Conservation (phyloP, 2,329 filamentous ascomycete genomes). For the Apiospora marii region DNA sequence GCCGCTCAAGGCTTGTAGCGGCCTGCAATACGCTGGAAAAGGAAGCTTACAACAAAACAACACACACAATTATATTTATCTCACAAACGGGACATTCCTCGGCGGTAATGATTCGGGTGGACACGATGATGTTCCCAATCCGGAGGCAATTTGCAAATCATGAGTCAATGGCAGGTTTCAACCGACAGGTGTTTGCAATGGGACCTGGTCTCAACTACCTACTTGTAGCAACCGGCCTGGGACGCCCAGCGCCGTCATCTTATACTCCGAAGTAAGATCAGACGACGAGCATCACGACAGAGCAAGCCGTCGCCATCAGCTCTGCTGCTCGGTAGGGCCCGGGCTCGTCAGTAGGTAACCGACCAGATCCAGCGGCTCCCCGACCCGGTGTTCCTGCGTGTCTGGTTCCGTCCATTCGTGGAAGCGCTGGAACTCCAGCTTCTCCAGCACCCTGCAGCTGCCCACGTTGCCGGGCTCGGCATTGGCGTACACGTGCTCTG, state of each 20-base stretch:
- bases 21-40: not conserved
- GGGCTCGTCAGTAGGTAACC: not conserved
- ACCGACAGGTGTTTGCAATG: not conserved
- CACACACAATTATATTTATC: not conserved
- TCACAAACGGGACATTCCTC: not conserved
- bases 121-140: not conserved
- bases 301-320: not conserved
- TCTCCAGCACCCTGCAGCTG: slow-evolving; percentile 38
- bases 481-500: slow-evolving; percentile 35
- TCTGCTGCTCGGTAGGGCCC: not conserved
- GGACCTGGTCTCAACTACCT: not conserved
- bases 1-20: not conserved
- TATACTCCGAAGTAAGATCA: not conserved
- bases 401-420: slow-evolving; percentile 38
- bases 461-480: slow-evolving; percentile 33
- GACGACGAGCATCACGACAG: not conserved
- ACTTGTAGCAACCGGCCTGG: not conserved
- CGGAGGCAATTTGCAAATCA: not conserved
- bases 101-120: not conserved
- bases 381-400: slow-evolving; percentile 35
- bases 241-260: not conserved
- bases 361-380: slow-evolving; percentile 34
- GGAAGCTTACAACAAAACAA: not conserved
- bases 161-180: not conserved
- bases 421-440: slow-evolving; percentile 38